Conservation (phyloP, 2,329 filamentous ascomycete species). For the Westerdykella sp. region DNA sequence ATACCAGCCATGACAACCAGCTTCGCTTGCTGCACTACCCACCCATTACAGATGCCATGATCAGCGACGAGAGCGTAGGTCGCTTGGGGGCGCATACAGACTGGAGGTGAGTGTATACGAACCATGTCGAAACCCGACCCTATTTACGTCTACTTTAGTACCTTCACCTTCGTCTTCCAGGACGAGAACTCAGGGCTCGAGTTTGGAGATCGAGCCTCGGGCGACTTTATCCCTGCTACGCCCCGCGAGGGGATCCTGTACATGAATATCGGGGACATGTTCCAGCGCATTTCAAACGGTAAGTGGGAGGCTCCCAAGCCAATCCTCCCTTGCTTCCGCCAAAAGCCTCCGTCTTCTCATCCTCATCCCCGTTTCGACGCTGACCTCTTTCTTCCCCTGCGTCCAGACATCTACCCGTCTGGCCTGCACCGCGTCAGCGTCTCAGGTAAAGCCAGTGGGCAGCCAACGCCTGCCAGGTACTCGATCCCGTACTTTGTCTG, state of each 20-base stretch:
- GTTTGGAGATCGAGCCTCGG: conserved; percentile 41
- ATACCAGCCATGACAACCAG: conserved; percentile 54
- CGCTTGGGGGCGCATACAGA: conserved; percentile 51
- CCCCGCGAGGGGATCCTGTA: conserved; percentile 25
- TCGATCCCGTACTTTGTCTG: conserved; percentile 57
- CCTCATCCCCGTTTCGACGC: too few relatives aligned
- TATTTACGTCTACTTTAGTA: too few relatives aligned
- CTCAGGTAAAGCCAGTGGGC: conserved; percentile 9
- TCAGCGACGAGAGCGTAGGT: conserved; percentile 41
- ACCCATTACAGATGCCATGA: conserved; percentile 39
- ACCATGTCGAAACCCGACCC: too few relatives aligned
- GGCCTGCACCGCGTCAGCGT: conserved; percentile 50
- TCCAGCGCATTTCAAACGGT: conserved; percentile 49
- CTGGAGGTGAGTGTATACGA: too few relatives aligned
- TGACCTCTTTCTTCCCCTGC: background rate
- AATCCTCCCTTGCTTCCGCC: background rate
- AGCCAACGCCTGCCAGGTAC: conserved; percentile 48
- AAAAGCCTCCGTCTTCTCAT: background rate
- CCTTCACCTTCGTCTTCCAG: conserved; percentile 50
- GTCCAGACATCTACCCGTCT: conserved; percentile 42
- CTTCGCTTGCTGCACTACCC: conserved; percentile 57
- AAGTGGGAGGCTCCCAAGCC: conserved; percentile 5
- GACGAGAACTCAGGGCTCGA: conserved; percentile 49
- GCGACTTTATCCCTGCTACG: conserved; percentile 38
- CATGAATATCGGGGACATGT: conserved; percentile 47